Base-by-base conservation (phyloP, 83 land plant species). In the Larix sibirica region DNA sequence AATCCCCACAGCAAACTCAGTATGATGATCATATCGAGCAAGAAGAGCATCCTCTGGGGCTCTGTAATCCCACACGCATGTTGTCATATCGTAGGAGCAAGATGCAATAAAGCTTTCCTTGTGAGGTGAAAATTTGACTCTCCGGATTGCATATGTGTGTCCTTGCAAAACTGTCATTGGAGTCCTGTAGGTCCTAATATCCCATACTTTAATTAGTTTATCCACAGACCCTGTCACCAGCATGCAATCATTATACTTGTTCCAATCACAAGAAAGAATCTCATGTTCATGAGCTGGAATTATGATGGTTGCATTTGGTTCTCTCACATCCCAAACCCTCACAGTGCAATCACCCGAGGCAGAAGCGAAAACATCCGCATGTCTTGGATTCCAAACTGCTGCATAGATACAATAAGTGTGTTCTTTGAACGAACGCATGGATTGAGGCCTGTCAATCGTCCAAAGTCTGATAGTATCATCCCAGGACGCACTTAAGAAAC, bases 71-170 rank as follows among this genome's bases (percentile, higher is more conserved):
- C 99, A 96, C 84, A 91, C 2, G 44, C 98, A 89, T 36, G 96
- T 93, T 0, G 92, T 94, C 99, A 97, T 97, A 83, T 97, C 99
- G 69, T 97, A 97, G 4, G 98, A 97, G 78, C 99, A 97, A 0
- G 99, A 94, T 26, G 86, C 83, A 26, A 97, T 60, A 68, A 93
- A 6, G 68, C 77, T 89, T 84, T 85, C 88, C 64, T 79, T 82
- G 83, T 96, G 97, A 38, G 99, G 99, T 9, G 99, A 97, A 79
- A 93, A 97, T 80, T 88, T 92, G 23, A 96, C 92, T 77, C 90
- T 88, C 83, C 96, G 75, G 36, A 97, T 97, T 18, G 98, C 98
- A 62, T 92, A 96, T 0, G 86, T 84, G 80, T 97, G 99, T 14
- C 98, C 99, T 23, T 88, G 90, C 68, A 97, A 85, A 31, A 83